Conservation (phyloP, 2,329 filamentous ascomycete species). For the Trematosphaeria pertusa region DNA sequence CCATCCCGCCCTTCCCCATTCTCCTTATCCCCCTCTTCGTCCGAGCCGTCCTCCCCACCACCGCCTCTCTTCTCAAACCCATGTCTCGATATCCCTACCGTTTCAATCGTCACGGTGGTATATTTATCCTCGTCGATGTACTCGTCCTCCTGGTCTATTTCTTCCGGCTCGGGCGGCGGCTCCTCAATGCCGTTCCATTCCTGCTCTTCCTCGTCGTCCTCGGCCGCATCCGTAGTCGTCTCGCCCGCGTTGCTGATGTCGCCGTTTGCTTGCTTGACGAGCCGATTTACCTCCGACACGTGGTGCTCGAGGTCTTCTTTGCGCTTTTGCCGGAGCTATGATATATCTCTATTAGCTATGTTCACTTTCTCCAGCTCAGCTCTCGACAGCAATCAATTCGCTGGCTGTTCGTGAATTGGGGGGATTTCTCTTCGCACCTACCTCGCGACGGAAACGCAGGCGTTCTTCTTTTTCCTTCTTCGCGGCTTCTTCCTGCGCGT, state of each 20-base stretch:
- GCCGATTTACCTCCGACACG: constrained; percentile 75
- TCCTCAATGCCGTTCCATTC: constrained; percentile 69
- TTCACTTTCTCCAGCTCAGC: neutral
- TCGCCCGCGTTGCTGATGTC: constrained; percentile 46
- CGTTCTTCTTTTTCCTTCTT: constrained; percentile 80
- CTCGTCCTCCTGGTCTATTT: constrained; percentile 83
- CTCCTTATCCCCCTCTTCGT: constrained; percentile 37
- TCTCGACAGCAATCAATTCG: no score
- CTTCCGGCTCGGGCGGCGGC: constrained; percentile 55
- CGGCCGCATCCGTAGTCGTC: constrained; percentile 42
- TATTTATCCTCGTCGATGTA: constrained; percentile 97
- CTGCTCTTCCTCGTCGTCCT: constrained; percentile 67
- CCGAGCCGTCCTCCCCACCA: constrained; percentile 32
- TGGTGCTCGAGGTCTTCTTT: constrained; percentile 83
- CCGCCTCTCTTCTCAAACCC: constrained; percentile 65
- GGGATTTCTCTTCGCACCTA: neutral
- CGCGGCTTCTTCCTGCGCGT: constrained; percentile 81
- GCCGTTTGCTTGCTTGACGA: constrained; percentile 68
- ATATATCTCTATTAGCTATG: constrained; percentile 4
- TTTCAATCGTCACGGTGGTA: constrained; percentile 92
- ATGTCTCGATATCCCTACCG: constrained; percentile 79
- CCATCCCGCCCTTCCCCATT: constrained; percentile 22
- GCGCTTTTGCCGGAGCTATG: constrained; percentile 81
- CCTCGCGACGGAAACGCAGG: constrained; percentile 57
- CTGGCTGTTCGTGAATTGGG: no score